Evolutionary conservation across 2,329 filamentous ascomycete species (phyloP).

Genomic region (Cryphonectria japonica): DNA sequence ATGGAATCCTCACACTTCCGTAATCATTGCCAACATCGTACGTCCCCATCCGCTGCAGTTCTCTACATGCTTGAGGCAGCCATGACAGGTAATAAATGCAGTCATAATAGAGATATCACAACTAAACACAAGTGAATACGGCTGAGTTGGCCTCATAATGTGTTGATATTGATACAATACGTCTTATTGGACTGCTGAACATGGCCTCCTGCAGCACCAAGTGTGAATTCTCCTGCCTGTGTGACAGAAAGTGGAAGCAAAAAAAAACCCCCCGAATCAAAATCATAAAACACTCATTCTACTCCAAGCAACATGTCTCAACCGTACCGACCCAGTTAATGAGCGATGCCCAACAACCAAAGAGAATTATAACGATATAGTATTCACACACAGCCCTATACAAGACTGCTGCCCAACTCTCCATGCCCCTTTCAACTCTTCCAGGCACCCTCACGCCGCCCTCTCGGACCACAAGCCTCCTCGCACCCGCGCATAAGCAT

Average conservation of each 20-base stretch:
- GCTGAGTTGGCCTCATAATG: not conserved
- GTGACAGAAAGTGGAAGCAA: not conserved
- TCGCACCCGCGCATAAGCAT: not conserved
- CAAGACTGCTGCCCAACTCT: too few relatives aligned
- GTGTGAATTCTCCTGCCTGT: not conserved
- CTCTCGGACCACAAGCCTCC: not conserved
- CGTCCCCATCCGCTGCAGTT: too few relatives aligned
- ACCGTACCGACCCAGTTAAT: not conserved
- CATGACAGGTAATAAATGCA: not conserved
- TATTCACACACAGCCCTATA: too few relatives aligned
- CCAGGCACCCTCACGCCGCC: too few relatives aligned
- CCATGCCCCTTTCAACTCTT: too few relatives aligned
- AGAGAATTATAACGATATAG: not conserved
- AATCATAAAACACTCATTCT: not conserved
- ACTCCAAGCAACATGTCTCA: not conserved
- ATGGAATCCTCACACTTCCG: too few relatives aligned
- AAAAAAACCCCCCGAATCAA: not conserved
- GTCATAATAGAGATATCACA: not conserved
- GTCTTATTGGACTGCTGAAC: not conserved
- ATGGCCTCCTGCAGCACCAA: not conserved
- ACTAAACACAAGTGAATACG: not conserved
- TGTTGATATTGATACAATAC: not conserved
- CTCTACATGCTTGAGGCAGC: not conserved
- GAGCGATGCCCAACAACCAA: not conserved
- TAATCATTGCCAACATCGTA: too few relatives aligned